Conservation (phyloP, 257 asterid genomes). For the Lycium barbarum region DNA sequence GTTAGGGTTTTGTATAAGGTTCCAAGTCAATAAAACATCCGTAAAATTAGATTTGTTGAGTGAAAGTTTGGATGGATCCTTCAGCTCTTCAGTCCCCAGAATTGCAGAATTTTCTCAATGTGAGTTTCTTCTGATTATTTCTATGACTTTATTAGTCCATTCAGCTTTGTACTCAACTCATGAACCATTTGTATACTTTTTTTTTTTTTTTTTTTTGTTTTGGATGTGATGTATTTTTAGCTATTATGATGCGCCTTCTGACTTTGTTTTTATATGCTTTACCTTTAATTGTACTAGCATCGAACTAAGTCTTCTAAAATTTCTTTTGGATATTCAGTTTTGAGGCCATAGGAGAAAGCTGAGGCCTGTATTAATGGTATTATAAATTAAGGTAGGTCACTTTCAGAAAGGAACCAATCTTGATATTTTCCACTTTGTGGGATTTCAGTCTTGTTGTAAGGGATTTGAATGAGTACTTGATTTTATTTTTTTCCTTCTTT, state of each 20-base stretch:
- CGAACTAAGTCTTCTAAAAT: no score
- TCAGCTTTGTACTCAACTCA: background rate
- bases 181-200: background rate
- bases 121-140: constrained; percentile 33
- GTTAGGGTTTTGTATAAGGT: constrained; percentile 2
- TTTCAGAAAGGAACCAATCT: background rate
- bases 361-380: background rate
- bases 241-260: background rate
- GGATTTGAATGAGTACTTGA: background rate
- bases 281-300: background rate
- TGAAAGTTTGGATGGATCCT: constrained; percentile 53
- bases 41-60: background rate
- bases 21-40: background rate
- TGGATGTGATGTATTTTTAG: background rate
- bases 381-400: background rate
- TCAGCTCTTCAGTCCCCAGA: constrained; percentile 54
- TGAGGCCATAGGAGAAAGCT: background rate
- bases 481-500: no score
- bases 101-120: constrained; percentile 57
- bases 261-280: background rate
- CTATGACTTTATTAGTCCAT: background rate
- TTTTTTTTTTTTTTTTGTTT: background rate
- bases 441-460: no score
- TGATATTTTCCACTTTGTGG: no score
- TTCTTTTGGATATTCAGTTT: background rate